Evolutionary conservation across 352 stramenopile species (phyloP).

Genomic region (Plasmopara viticola): DNA sequence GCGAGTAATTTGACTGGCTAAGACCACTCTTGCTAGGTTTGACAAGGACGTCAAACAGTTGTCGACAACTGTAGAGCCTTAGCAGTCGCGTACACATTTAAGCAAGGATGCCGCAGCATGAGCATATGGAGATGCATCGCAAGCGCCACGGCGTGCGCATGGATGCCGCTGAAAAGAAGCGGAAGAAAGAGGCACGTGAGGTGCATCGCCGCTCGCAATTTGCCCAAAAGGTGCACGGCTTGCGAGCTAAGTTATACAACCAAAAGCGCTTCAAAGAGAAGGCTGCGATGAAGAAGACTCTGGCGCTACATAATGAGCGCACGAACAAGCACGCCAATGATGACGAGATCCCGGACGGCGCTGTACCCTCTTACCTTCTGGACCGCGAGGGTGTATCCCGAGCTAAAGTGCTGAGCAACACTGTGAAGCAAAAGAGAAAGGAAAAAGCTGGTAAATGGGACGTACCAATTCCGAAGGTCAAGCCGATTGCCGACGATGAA

Average conservation of each 20-base stretch:
- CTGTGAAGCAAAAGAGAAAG: constrained; percentile 99
- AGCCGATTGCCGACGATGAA: constrained; percentile 99
- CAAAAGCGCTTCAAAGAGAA: constrained; percentile 99
- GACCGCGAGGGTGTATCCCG: constrained; percentile 97
- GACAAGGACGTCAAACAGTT: neutral
- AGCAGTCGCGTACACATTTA: neutral
- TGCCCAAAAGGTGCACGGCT: constrained; percentile 97
- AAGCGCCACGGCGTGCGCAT: constrained; percentile 99
- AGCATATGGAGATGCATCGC: constrained; percentile 99
- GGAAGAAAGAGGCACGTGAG: constrained; percentile 98
- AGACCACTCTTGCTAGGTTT: neutral
- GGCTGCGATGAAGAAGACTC: constrained; percentile 99
- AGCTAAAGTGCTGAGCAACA: constrained; percentile 99
- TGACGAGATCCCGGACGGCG: constrained; percentile 94
- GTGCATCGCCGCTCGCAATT: constrained; percentile 97
- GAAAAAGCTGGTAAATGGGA: constrained; percentile 99
- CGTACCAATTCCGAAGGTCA: constrained; percentile 98
- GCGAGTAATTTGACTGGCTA: constrained; percentile 23
- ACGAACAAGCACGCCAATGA: constrained; percentile 99
- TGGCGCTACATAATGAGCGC: constrained; percentile 98
- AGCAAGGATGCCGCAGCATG: constrained; percentile 94
- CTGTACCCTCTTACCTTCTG: constrained; percentile 98
- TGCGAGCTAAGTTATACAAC: constrained; percentile 99
- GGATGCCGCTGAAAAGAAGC: constrained; percentile 93
- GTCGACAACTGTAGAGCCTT: neutral